Conservation (phyloP, 179 eudicot genomes). For the Dionaea muscipula region DNA sequence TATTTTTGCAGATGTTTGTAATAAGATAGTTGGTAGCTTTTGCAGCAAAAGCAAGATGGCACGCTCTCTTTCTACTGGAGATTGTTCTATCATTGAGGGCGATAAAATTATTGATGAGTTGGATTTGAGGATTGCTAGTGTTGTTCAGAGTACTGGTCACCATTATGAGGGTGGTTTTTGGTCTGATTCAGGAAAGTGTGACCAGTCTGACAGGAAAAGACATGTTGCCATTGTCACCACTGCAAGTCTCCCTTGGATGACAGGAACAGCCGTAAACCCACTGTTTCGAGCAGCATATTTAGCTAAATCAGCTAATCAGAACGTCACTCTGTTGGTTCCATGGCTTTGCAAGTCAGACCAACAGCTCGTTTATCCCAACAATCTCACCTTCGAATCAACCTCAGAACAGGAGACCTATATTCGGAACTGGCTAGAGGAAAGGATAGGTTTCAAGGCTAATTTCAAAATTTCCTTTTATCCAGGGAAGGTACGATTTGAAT, state of each 20-base stretch:
- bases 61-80: conserved; percentile 52
- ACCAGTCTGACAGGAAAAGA: conserved; percentile 43
- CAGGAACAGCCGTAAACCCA: conserved; percentile 97
- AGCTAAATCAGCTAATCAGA: conserved; percentile 75
- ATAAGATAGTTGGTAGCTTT: conserved; percentile 79
- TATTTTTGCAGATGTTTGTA: conserved; percentile 51
- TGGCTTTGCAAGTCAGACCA: conserved; percentile 94
- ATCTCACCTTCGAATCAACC: conserved; percentile 70
- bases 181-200: conserved; percentile 42
- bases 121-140: conserved; percentile 89
- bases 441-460: conserved; percentile 82
- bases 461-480: conserved; percentile 97
- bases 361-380: conserved; percentile 84
- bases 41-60: conserved; percentile 60
- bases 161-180: conserved; percentile 83
- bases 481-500: conserved; percentile 57
- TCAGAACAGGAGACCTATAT: conserved; percentile 85
- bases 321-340: conserved; percentile 86
- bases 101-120: conserved; percentile 57
- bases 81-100: conserved; percentile 48
- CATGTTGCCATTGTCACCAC: conserved; percentile 97
- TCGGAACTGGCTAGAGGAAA: conserved; percentile 86
- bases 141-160: conserved; percentile 91
- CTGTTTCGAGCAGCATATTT: conserved; percentile 92
- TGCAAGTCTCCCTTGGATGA: conserved; percentile 99